Evolutionary conservation across 2,329 filamentous ascomycete genomes (phyloP).

Genomic region (Nemania diffusa): DNA sequence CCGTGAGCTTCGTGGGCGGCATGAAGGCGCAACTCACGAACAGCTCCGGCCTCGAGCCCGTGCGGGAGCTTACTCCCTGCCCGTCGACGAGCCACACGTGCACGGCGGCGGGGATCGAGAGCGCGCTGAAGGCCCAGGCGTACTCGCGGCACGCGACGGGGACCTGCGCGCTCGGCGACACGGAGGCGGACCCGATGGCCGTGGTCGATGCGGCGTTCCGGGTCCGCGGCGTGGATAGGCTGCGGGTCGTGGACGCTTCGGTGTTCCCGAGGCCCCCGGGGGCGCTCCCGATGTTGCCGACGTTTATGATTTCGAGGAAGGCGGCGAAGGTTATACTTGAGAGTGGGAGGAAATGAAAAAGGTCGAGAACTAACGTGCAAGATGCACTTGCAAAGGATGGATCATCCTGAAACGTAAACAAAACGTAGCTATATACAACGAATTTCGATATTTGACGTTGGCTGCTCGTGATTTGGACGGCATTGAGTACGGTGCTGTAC

Average conservation of each 20-base stretch:
- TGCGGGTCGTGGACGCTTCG: conserved; percentile 66
- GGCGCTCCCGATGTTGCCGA: conserved; percentile 44
- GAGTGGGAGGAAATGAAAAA: conserved; percentile 1
- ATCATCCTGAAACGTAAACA: no score
- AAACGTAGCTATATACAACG: no score
- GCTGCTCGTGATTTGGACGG: no score
- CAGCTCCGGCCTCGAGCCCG: conserved; percentile 48
- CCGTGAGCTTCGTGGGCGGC: conserved; percentile 57
- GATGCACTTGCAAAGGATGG: no score
- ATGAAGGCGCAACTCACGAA: conserved; percentile 51
- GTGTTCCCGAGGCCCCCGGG: conserved; percentile 62
- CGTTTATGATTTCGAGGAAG: conserved; percentile 46
- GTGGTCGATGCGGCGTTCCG: conserved; percentile 63
- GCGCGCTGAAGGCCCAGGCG: conserved; percentile 31
- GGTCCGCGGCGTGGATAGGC: conserved; percentile 60
- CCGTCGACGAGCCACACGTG: conserved; percentile 22
- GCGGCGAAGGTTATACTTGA: conserved; percentile 43
- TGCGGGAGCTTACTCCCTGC: conserved; percentile 39
- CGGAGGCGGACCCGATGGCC: conserved; percentile 60
- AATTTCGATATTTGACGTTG: no score
- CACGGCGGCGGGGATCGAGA: conserved; percentile 40
- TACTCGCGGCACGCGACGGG: conserved; percentile 44
- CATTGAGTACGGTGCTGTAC: no score
- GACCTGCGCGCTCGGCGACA: conserved; percentile 42
- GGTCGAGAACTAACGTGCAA: no score